Conservation (phyloP, 305 asterid genomes). For the Rubia occidens region DNA sequence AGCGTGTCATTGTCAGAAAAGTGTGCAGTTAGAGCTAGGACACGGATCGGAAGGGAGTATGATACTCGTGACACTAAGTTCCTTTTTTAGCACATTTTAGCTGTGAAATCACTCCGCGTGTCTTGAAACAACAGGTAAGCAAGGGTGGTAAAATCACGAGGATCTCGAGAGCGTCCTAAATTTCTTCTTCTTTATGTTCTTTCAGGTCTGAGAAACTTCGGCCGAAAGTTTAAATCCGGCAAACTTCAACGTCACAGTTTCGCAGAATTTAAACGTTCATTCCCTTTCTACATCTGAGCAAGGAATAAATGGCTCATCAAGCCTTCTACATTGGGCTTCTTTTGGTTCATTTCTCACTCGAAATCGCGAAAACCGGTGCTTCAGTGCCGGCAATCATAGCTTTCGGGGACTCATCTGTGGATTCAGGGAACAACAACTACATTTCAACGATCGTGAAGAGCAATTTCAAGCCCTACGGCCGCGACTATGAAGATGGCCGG, state of each 20-base stretch:
- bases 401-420: slow-evolving; percentile 87
- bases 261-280: neutral
- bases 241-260: neutral
- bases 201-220: neutral
- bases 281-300: neutral
- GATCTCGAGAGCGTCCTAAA: neutral
- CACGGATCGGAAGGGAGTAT: neutral
- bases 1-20: no score
- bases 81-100: neutral
- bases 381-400: slow-evolving; percentile 60
- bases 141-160: neutral
- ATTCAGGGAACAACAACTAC: slow-evolving; percentile 74
- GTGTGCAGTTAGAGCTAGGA: no score
- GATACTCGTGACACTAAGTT: slow-evolving; percentile 1
- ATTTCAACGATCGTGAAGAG: slow-evolving; percentile 59
- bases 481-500: slow-evolving; percentile 52
- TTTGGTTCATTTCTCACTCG: slow-evolving; percentile 1
- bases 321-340: slow-evolving; percentile 9
- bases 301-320: slow-evolving; percentile 10
- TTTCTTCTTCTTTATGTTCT: neutral
- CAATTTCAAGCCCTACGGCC: slow-evolving; percentile 73
- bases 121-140: neutral
- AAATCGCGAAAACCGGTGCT: slow-evolving; percentile 17
- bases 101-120: neutral
- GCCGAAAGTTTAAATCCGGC: neutral